Conservation (phyloP, 192 early-diverging fungal species). For the Podila minutissima region DNA sequence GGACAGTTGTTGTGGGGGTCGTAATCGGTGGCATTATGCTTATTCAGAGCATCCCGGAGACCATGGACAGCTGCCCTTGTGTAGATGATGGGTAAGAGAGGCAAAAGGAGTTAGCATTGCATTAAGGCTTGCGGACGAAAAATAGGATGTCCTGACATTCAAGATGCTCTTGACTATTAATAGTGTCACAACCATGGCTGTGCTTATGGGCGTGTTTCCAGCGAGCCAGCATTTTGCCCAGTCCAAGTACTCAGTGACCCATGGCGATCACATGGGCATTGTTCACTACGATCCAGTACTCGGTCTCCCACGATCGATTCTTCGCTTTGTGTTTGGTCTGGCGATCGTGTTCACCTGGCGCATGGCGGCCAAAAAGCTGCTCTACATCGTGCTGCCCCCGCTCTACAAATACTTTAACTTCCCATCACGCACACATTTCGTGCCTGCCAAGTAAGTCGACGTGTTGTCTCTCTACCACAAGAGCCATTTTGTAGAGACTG, state of each 20-base stretch:
- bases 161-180: neutral
- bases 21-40: conserved; percentile 34
- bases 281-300: conserved; percentile 34
- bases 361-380: conserved; percentile 56
- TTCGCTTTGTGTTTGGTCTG: conserved; percentile 56
- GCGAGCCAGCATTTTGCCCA: conserved; percentile 44
- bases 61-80: conserved; percentile 77
- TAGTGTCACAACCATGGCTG: conserved; percentile 47
- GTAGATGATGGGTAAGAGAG: conserved; percentile 68
- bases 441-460: conserved; percentile 41
- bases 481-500: too few relatives aligned
- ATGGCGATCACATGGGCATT: conserved; percentile 28
- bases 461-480: too few relatives aligned
- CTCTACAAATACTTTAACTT: conserved; percentile 62
- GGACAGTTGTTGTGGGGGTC: conserved; percentile 26
- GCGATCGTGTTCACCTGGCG: conserved; percentile 62
- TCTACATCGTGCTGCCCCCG: conserved; percentile 60
- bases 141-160: too few relatives aligned
- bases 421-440: conserved; percentile 53
- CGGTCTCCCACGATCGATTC: conserved; percentile 21
- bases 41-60: conserved; percentile 63
- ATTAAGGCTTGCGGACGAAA: too few relatives aligned
- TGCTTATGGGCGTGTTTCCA: conserved; percentile 48
- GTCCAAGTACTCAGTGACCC: conserved; percentile 23
- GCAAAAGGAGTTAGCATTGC: neutral